phyloP scores from a whole-genome alignment of 208 protist species.

The Novymonas esmeraldas region DNA sequence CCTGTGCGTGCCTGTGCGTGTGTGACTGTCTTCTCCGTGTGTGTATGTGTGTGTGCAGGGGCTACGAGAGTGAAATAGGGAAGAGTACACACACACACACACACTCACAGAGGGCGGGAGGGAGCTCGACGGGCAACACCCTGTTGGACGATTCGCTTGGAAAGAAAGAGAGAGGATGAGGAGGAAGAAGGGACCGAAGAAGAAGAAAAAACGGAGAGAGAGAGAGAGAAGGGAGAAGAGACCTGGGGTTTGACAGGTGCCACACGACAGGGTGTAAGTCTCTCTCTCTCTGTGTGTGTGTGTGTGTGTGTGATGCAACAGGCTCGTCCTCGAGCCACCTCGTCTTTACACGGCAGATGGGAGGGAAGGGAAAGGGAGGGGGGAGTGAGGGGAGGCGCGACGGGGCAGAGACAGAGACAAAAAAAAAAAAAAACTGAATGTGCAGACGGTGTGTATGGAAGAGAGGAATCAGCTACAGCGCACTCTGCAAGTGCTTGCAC shows the following conservation, averaged over 20 bases:
- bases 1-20: background rate
- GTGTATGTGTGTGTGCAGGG: background rate
- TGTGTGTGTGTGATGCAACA: too few relatives aligned
- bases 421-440: background rate
- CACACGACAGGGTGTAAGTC: too few relatives aligned
- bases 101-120: too few relatives aligned
- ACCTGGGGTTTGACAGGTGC: background rate
- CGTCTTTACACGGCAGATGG: too few relatives aligned
- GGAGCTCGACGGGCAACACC: too few relatives aligned
- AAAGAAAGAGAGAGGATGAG: conserved; percentile 9
- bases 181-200: conserved; percentile 2
- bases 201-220: conserved; percentile 3
- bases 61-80: too few relatives aligned
- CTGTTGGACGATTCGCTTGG: background rate
- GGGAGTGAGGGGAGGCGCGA: background rate
- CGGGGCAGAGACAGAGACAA: background rate
- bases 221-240: conserved; percentile 7
- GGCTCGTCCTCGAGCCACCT: too few relatives aligned
- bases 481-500: too few relatives aligned
- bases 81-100: background rate
- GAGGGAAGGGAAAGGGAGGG: background rate
- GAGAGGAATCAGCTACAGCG: too few relatives aligned
- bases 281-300: too few relatives aligned
- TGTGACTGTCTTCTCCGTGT: too few relatives aligned
- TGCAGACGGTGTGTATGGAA: background rate